A percentile compares a stretch with the other conserved stretches of the same genome.
phyloP scores from a whole-genome alignment of 805 yeast genomes.

The Yarrowia sp. region DNA sequence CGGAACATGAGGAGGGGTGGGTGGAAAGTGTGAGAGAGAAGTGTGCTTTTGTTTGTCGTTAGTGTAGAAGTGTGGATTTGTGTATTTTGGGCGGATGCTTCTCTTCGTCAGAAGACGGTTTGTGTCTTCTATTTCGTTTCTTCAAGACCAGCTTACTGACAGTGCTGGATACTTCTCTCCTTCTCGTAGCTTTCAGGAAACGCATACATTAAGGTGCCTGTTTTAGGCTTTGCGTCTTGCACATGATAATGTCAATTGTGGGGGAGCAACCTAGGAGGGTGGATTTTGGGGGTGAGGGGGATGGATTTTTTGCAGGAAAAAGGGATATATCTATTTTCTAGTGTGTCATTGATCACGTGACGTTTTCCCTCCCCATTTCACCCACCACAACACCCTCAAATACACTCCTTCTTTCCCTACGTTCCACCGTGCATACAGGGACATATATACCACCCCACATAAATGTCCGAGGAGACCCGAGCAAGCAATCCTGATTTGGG shows the following conservation, averaged over 20 bases:
- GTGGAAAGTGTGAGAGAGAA: too few species aligned
- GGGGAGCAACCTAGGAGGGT: constrained; percentile 20
- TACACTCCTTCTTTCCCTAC: neutral
- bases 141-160: too few species aligned
- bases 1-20: neutral
- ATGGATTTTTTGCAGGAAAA: too few species aligned
- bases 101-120: too few species aligned
- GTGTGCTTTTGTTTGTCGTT: too few species aligned
- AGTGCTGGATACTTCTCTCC: too few species aligned
- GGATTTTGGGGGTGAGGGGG: neutral
- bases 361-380: neutral
- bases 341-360: neutral
- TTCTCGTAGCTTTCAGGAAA: neutral
- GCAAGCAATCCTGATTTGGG: neutral
- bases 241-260: constrained; percentile 32
- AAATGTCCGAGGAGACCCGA: neutral
- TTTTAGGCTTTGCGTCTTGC: constrained; percentile 1
- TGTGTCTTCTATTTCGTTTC: too few species aligned
- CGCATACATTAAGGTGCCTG: constrained; percentile 2
- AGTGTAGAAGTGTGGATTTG: too few species aligned
- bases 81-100: too few species aligned
- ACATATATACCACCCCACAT: constrained; percentile 10
- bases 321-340: too few species aligned
- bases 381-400: neutral
- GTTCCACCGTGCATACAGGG: neutral